Conservation (phyloP, 2,329 filamentous ascomycete species). For the Trichoderma semiorbis region DNA sequence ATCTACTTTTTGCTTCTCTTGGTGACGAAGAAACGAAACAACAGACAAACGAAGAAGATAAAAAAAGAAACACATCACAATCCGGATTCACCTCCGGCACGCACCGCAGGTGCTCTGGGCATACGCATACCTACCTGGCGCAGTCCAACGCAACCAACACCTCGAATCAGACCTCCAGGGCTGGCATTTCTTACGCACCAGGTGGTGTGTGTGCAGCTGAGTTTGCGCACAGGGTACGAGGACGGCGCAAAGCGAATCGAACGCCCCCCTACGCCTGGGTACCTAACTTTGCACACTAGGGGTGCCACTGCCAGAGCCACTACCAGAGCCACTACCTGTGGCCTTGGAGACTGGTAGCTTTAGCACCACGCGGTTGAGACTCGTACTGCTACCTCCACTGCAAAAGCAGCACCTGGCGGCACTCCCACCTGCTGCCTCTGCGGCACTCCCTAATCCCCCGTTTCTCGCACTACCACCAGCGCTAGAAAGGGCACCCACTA, state of each 20-base stretch:
- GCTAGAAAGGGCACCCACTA: slow-evolving; percentile 19
- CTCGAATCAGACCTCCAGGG: not conserved
- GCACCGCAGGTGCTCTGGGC: not conserved
- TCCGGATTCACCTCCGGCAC: not conserved
- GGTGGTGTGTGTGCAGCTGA: slow-evolving; percentile 11
- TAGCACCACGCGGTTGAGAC: not conserved
- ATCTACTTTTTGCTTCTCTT: not conserved
- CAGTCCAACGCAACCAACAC: slow-evolving; percentile 3
- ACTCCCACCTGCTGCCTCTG: not conserved
- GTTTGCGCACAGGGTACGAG: slow-evolving; percentile 12
- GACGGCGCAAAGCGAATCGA: not conserved
- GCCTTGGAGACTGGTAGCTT: not conserved
- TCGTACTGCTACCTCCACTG: not conserved
- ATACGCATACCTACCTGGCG: not conserved
- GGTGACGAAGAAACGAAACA: not conserved
- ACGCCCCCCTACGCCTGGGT: slow-evolving; percentile 3
- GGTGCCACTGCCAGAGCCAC: not conserved
- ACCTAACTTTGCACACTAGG: not conserved
- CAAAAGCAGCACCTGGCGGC: too few species aligned
- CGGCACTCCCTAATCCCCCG: slow-evolving; percentile 8
- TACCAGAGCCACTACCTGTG: not conserved
- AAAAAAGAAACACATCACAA: not conserved
- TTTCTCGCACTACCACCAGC: slow-evolving; percentile 13
- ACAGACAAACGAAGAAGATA: not conserved
- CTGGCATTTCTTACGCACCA: not conserved